Conservation (phyloP, 2,329 filamentous ascomycete genomes). For the Colletotrichum filicis region DNA sequence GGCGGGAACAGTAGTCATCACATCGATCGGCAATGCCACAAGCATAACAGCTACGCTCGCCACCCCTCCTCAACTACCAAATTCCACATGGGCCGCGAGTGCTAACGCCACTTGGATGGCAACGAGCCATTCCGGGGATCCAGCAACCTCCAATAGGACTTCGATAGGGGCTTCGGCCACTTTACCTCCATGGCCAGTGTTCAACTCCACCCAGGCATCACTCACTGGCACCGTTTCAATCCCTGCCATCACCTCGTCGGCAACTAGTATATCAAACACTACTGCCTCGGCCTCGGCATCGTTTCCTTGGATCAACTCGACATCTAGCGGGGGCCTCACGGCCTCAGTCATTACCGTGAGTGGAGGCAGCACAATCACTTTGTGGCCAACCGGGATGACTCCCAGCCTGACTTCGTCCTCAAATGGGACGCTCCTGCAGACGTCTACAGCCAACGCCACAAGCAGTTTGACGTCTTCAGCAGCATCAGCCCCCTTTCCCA, state of each 20-base stretch:
- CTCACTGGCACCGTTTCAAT: constrained; percentile 19
- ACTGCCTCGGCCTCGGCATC: background rate
- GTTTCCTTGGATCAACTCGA: constrained; percentile 15
- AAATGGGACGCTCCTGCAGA: constrained; percentile 8
- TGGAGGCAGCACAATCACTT: background rate
- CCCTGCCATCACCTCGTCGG: background rate
- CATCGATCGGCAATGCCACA: background rate
- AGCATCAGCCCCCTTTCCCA: background rate
- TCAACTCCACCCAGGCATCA: constrained; percentile 19
- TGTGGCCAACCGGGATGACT: background rate
- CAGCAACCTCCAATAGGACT: background rate
- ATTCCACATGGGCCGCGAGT: background rate
- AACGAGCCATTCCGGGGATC: background rate
- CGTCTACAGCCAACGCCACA: background rate
- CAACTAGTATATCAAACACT: background rate
- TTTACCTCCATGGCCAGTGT: background rate
- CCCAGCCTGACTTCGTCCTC: background rate
- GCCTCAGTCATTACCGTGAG: background rate
- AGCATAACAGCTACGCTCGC: background rate
- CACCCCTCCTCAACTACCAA: background rate
- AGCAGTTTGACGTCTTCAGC: background rate
- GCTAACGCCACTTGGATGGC: constrained; percentile 6
- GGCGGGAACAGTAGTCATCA: background rate
- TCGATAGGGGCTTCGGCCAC: background rate
- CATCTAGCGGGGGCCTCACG: background rate